These are phyloP conservation scores for Porcisia deanei DNA, from an alignment of 208 protist genomes.

Conservation along the genomic window DNA sequence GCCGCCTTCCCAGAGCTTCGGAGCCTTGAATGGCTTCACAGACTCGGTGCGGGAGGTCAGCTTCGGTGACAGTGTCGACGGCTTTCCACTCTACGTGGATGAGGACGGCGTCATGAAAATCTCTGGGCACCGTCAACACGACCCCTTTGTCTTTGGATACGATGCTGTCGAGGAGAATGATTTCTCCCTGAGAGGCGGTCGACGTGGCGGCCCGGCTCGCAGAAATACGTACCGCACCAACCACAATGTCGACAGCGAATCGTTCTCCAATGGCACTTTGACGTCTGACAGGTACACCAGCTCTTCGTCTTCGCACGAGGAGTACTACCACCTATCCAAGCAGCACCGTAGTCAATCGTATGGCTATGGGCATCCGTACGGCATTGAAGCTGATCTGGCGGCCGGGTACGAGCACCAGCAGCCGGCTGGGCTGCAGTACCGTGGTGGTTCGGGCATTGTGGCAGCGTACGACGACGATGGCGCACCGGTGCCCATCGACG, in stretches of 20 bases:
- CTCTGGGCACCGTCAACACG: slow-evolving; percentile 14
- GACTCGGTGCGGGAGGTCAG: neutral
- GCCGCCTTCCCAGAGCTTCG: neutral
- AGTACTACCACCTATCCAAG: neutral
- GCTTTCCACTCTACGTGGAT: slow-evolving; percentile 30
- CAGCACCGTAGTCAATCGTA: neutral
- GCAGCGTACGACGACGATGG: neutral
- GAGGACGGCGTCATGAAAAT: slow-evolving; percentile 35
- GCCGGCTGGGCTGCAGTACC: neutral
- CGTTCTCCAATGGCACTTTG: slow-evolving; percentile 1
- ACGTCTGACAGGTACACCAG: slow-evolving; percentile 9
- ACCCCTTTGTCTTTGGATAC: slow-evolving; percentile 33
- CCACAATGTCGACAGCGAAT: neutral
- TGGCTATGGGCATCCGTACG: neutral
- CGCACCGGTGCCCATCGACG: neutral
- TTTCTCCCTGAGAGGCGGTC: neutral
- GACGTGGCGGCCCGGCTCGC: neutral
- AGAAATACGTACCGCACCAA: neutral
- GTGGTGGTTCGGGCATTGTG: neutral
- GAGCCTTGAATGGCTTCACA: neutral
- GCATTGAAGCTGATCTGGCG: neutral
- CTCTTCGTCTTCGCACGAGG: neutral
- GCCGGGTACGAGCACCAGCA: neutral
- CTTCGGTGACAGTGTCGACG: slow-evolving; percentile 28
- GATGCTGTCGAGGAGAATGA: slow-evolving; percentile 18